phyloP scores from a whole-genome alignment of 2,329 filamentous ascomycete species.

The Colletotrichum zoysiae region DNA sequence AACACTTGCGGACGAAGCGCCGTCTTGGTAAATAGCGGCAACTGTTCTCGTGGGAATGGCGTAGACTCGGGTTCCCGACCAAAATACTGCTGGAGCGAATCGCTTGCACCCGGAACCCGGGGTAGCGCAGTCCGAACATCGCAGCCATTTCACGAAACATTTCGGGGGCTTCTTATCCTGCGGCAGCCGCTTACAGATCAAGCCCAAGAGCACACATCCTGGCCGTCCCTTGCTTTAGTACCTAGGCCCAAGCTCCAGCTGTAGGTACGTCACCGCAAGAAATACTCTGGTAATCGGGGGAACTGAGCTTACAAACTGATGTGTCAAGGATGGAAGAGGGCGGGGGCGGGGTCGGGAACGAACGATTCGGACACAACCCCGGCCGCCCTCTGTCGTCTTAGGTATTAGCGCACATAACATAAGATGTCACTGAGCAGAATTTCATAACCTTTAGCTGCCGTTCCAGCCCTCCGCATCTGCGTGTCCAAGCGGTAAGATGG shows the following conservation, averaged over 20 bases:
- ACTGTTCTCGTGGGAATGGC: too few species aligned
- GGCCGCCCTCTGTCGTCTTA: background rate
- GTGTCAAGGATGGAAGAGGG: background rate
- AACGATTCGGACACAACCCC: background rate
- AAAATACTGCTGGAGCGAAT: too few species aligned
- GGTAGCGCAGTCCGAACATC: background rate
- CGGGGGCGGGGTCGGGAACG: background rate
- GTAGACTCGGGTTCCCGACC: too few species aligned
- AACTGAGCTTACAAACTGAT: background rate
- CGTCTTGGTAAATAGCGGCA: background rate
- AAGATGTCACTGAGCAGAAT: background rate
- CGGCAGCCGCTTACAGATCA: too few species aligned
- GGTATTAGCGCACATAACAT: background rate
- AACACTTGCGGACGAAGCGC: background rate
- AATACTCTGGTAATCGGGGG: background rate
- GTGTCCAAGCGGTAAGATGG: background rate
- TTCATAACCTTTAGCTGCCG: background rate
- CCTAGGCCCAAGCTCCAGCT: too few species aligned
- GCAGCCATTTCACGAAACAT: background rate
- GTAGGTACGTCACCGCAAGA: background rate
- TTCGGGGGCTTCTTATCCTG: background rate
- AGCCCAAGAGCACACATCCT: too few species aligned
- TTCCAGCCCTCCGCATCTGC: background rate
- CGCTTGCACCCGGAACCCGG: too few species aligned
- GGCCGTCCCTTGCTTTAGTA: too few species aligned